Base-by-base conservation (phyloP, 2,329 filamentous ascomycete genomes). In the Fragosphaeria purpurea region DNA sequence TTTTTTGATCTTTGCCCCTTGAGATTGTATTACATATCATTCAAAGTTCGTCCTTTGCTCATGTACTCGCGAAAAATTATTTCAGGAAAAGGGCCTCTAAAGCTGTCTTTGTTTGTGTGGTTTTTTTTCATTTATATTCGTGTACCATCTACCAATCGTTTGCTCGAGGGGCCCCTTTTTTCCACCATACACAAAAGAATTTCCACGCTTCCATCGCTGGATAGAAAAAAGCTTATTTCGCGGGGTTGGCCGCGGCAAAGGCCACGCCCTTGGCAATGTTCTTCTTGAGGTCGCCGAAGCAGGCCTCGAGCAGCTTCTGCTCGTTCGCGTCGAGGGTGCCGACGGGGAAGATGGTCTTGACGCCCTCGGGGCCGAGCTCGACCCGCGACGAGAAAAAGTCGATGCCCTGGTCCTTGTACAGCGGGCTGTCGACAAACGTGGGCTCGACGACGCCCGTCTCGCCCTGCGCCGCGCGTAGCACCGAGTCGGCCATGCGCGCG, bases 381-480 rank as follows among this genome's bases (percentile, higher is more conserved):
- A 98, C 87, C 71, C 82, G 85, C 74, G 86, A 90, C 67, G 88
- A 85, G 77, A 98, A 98, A 86, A 95, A 98, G 55, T 95, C 86
- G 64, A 95, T 81, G 65, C 91, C 93, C 77, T 94, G 86, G 76
- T 96, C 89, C 85, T 96, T 96, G 87, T 88, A 97, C 61, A 97
- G 83, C 57, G 91, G 90, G 68, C 85, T 91, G 74, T 98, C 89
- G 66, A 98, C 90, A 64, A 95, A 98, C 57, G 91, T 90, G 62
- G 90, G 90, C 84, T 98, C 93, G 59, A 94, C 70, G 63, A 98
- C 85, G 67, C 88, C 88, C 82, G 90, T 93, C 81, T 95, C 83
- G 68, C 93, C 93, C 72, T 94, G 83, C 53, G 86, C 76, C 63
- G 93, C 93, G 72, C 88, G 90, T 73, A 98, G 86, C 63, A 98